phyloP scores from a whole-genome alignment of 176 grass and related monocot genomes.

The Rhynchospora tenuis region DNA sequence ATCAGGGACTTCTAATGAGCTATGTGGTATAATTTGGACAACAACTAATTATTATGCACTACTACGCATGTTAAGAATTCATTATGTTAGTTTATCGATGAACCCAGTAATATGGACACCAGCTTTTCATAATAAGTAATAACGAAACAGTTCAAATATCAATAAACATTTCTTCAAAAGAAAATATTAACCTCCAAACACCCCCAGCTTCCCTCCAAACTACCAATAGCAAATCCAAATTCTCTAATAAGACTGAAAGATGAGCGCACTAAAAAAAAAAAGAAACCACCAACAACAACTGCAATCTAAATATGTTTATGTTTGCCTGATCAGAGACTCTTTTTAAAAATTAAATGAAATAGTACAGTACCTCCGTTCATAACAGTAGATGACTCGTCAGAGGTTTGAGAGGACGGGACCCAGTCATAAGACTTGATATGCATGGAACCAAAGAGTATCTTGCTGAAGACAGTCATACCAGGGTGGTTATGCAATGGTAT shows the following conservation, averaged over 20 bases:
- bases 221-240: neutral
- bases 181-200: neutral
- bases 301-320: too few species aligned
- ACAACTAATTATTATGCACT: neutral
- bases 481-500: conserved; percentile 94
- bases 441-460: conserved; percentile 92
- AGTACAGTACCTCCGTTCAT: neutral
- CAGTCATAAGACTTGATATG: conserved; percentile 87
- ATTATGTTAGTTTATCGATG: neutral
- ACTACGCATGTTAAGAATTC: neutral
- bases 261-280: neutral
- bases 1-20: neutral
- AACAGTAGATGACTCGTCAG: neutral
- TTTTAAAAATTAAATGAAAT: neutral
- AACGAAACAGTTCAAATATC: neutral
- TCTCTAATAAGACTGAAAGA: neutral
- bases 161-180: neutral
- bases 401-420: conserved; percentile 14
- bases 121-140: neutral
- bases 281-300: too few species aligned
- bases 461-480: conserved; percentile 95
- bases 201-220: neutral
- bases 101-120: neutral
- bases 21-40: neutral
- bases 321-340: neutral